Conservation (phyloP, 768 basidiomycete genomes). For the Podaxis sp. region DNA sequence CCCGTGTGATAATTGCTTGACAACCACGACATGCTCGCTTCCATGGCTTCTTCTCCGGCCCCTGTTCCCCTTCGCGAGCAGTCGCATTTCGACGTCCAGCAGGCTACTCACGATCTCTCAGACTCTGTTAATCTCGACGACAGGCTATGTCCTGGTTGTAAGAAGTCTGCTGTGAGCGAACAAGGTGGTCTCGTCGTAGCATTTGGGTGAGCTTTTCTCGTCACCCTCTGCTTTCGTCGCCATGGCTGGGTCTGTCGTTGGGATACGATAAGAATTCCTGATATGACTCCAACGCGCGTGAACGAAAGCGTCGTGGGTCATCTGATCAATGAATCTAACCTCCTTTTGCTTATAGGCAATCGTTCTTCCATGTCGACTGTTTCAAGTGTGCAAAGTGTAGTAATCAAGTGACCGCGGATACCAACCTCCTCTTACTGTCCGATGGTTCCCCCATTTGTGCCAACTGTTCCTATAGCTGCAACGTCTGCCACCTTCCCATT, state of each 20-base stretch:
- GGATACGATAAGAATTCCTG: not conserved
- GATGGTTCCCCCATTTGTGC: constrained; percentile 98
- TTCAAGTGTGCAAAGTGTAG: constrained; percentile 97
- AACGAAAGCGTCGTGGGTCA: not conserved
- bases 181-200: constrained; percentile 89
- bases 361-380: constrained; percentile 92
- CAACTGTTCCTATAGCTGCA: constrained; percentile 94
- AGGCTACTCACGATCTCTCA: constrained; percentile 16
- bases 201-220: constrained; percentile 72
- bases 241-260: constrained; percentile 4
- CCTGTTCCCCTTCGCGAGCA: constrained; percentile 33
- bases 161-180: constrained; percentile 75
- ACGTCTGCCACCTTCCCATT: constrained; percentile 90
- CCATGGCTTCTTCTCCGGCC: constrained; percentile 21
- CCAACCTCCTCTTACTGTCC: constrained; percentile 93
- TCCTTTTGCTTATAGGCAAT: constrained; percentile 54
- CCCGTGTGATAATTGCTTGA: constrained; percentile 18
- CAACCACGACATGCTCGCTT: constrained; percentile 26
- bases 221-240: not conserved
- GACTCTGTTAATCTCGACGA: constrained; percentile 43
- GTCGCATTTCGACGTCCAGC: constrained; percentile 34
- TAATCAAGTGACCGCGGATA: constrained; percentile 92
- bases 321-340: constrained; percentile 13
- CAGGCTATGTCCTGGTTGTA: constrained; percentile 80
- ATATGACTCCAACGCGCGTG: not conserved